These are phyloP conservation scores for Eimeria brunetti DNA, from an alignment of 169 alveolate genomes.

Conservation along the genomic window DNA sequence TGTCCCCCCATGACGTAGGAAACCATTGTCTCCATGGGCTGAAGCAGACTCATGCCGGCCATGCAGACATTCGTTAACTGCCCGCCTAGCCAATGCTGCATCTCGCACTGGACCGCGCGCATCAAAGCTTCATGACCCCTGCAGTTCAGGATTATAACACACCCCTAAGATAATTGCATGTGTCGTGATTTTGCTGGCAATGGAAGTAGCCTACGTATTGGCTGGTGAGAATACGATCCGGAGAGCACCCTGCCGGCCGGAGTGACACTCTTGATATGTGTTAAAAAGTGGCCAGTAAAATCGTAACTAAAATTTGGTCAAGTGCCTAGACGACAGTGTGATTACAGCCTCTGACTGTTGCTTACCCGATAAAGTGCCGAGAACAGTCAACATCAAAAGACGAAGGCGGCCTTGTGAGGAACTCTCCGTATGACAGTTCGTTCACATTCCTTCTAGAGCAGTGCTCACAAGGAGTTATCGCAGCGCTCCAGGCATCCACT, in stretches of 20 bases:
- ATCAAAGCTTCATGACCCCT: conserved; percentile 73
- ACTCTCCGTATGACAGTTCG: conserved; percentile 68
- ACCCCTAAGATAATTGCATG: neutral
- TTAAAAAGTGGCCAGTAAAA: neutral
- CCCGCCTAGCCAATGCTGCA: conserved; percentile 80
- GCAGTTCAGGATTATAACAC: neutral
- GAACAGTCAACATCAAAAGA: conserved; percentile 52
- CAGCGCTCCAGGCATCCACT: conserved; percentile 59
- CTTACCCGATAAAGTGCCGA: conserved; percentile 69
- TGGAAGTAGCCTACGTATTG: neutral
- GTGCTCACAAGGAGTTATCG: conserved; percentile 35
- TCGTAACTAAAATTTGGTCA: neutral
- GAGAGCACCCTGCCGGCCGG: neutral
- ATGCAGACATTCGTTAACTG: conserved; percentile 73
- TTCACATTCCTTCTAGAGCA: conserved; percentile 13
- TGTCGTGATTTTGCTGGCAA: neutral
- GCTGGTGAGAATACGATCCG: neutral
- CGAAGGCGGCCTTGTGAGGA: conserved; percentile 47
- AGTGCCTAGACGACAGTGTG: neutral
- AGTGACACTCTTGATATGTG: neutral
- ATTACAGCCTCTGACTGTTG: neutral
- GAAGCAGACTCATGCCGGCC: conserved; percentile 77
- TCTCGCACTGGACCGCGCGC: conserved; percentile 81
- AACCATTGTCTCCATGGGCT: conserved; percentile 81
- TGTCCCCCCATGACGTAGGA: conserved; percentile 81